Conservation (phyloP, 257 asterid genomes). For the Cinchona pubescens region DNA sequence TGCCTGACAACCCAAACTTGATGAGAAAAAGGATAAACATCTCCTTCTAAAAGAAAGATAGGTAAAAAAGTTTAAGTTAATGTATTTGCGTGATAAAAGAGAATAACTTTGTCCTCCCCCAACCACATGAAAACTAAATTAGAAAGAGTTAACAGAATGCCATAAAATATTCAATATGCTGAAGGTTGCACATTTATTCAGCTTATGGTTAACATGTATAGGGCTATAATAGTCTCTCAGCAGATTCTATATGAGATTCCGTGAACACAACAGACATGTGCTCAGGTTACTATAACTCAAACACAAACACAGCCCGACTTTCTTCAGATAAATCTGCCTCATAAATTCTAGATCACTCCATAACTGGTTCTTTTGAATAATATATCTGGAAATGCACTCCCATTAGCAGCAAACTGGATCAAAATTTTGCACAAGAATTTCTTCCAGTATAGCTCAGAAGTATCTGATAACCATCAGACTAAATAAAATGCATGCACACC, state of each 20-base stretch:
- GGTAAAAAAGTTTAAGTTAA: background rate
- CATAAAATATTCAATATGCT: background rate
- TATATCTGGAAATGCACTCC: too few species aligned
- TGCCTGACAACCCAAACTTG: background rate
- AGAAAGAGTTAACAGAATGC: background rate
- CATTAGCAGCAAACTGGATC: too few species aligned
- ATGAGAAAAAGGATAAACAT: background rate
- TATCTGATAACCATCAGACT: background rate
- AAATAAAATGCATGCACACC: background rate
- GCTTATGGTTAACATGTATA: background rate
- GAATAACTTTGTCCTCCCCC: background rate
- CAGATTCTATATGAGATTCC: background rate
- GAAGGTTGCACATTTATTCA: background rate
- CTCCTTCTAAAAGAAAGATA: background rate
- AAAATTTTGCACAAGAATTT: background rate
- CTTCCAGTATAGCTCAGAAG: background rate
- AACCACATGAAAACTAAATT: background rate
- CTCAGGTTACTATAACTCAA: background rate
- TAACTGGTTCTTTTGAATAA: too few species aligned
- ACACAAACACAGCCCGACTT: background rate
- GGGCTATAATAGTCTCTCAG: background rate
- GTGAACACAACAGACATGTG: background rate
- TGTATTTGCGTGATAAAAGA: background rate
- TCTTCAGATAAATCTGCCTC: background rate
- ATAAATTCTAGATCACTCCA: background rate